Conservation (phyloP, 345 rosid genomes). For the Populus davidiana region DNA sequence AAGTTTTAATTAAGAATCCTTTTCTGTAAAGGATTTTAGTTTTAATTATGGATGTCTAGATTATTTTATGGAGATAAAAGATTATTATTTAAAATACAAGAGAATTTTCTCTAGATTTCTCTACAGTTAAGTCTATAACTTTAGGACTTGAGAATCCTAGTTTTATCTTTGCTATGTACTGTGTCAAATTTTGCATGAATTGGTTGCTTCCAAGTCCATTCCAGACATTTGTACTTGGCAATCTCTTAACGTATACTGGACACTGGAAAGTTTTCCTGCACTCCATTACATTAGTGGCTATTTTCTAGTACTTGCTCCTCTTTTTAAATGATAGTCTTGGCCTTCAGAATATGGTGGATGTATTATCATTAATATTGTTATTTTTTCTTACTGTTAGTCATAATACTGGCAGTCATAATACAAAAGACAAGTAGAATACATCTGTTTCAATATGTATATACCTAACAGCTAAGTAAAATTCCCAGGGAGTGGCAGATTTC, state of each 20-base stretch:
- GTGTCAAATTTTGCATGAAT: background rate
- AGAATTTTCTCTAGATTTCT: too few relatives aligned
- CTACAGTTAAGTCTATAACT: too few relatives aligned
- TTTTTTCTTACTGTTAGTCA: background rate
- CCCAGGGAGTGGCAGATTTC: conserved; percentile 94
- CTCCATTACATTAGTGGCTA: background rate
- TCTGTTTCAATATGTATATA: background rate
- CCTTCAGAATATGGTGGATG: background rate
- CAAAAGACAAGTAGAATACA: background rate
- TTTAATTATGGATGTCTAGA: too few relatives aligned
- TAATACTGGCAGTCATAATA: background rate
- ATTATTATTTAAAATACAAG: too few relatives aligned
- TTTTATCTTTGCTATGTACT: too few relatives aligned
- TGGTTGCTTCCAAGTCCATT: background rate
- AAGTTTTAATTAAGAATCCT: too few relatives aligned
- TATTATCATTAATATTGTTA: background rate
- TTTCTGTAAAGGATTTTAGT: too few relatives aligned
- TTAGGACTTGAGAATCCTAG: too few relatives aligned
- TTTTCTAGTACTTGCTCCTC: background rate
- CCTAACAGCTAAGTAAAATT: conserved; percentile 17
- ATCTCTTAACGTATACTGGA: background rate
- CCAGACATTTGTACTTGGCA: background rate
- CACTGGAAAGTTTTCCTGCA: background rate
- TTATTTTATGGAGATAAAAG: too few relatives aligned
- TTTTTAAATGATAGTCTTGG: background rate